Conservation (phyloP, 257 asterid genomes). For the Ballota nigra region DNA sequence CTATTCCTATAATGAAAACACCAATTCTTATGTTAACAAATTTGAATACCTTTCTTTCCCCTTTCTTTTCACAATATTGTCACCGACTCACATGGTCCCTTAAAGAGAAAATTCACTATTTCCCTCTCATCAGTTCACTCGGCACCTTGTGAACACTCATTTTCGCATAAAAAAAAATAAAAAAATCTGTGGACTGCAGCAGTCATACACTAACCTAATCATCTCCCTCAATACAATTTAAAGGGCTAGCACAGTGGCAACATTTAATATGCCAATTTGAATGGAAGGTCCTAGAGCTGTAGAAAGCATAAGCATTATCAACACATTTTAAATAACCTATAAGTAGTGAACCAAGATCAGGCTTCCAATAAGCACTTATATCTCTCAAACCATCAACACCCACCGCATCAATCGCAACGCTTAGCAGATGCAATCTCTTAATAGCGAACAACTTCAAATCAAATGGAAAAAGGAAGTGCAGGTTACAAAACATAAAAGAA, state of each 20-base stretch:
- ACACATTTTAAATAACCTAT: background rate
- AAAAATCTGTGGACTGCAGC: no score
- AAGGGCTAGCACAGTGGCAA: no score
- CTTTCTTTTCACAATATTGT: constrained; percentile 14
- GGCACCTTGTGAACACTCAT: no score
- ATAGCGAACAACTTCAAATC: constrained; percentile 9
- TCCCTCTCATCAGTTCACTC: background rate
- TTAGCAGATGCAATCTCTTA: background rate
- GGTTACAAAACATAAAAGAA: background rate
- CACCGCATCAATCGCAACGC: background rate
- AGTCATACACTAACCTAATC: no score
- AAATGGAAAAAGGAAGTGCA: background rate
- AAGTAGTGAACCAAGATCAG: background rate
- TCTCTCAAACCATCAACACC: background rate
- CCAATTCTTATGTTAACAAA: background rate
- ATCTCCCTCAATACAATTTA: no score
- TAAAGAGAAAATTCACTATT: background rate
- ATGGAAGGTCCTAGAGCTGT: no score
- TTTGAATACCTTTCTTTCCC: constrained; percentile 6
- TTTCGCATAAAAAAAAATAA: no score
- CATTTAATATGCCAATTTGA: no score
- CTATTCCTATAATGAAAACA: background rate
- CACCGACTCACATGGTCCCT: constrained; percentile 4
- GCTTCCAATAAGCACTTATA: constrained; percentile 2
- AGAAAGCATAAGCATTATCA: no score